Evolutionary conservation across 2,329 filamentous ascomycete genomes (phyloP).

Genomic region (Seiridium unicorne): DNA sequence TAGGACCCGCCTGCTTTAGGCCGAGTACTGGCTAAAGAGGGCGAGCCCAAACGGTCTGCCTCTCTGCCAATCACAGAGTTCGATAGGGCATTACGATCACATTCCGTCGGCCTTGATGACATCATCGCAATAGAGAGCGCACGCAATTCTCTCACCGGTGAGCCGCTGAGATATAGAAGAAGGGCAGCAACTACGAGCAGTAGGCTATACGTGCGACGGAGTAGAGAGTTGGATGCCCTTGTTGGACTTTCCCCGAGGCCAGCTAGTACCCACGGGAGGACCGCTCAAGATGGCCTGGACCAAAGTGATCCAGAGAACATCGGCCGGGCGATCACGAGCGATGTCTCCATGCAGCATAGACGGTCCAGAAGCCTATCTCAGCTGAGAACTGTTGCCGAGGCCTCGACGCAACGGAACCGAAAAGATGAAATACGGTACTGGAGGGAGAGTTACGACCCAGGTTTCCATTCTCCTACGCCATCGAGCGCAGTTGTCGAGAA

Average conservation of each 20-base stretch:
- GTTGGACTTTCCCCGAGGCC: conserved; percentile 59
- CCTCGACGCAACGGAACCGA: conserved; percentile 43
- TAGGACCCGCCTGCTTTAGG: conserved; percentile 39
- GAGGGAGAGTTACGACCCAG: conserved; percentile 58
- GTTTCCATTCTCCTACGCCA: conserved; percentile 50
- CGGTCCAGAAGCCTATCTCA: conserved; percentile 61
- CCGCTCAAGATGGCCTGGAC: conserved; percentile 33
- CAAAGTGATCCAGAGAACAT: conserved; percentile 52
- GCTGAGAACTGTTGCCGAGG: conserved; percentile 33
- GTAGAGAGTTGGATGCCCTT: conserved; percentile 40
- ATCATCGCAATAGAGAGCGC: conserved; percentile 51
- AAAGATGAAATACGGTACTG: conserved; percentile 65
- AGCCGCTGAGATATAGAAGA: conserved; percentile 34
- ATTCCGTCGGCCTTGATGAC: conserved; percentile 58
- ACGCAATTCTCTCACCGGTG: conserved; percentile 51
- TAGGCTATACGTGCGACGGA: conserved; percentile 35
- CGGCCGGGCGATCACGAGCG: conserved; percentile 61
- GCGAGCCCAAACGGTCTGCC: conserved; percentile 51
- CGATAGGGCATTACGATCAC: conserved; percentile 58
- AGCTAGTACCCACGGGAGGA: conserved; percentile 56
- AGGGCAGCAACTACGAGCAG: conserved; percentile 42
- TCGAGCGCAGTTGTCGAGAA: conserved; percentile 28
- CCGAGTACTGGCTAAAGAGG: conserved; percentile 27
- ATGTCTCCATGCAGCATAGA: conserved; percentile 46
- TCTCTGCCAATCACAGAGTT: conserved; percentile 61